These are phyloP conservation scores for Hamamelis virginiana DNA, from an alignment of 164 flowering plant species.

Conservation along the genomic window DNA sequence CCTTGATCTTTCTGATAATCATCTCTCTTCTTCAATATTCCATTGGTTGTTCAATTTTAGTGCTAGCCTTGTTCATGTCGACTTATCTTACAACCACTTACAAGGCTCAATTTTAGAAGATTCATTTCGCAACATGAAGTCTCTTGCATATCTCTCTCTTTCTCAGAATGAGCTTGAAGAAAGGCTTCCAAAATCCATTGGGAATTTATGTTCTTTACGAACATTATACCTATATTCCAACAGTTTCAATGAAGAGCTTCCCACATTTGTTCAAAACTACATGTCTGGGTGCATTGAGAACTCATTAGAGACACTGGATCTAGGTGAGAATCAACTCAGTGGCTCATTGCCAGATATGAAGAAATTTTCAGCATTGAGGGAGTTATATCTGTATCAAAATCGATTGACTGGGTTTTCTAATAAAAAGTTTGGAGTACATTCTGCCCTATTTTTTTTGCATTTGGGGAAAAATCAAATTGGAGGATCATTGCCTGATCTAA, in stretches of 20 bases:
- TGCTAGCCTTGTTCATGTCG: neutral
- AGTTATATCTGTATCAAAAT: constrained; percentile 4
- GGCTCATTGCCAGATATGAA: constrained; percentile 20
- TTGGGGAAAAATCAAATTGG: neutral
- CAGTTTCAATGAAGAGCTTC: neutral
- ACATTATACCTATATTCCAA: constrained; percentile 4
- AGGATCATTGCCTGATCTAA: constrained; percentile 9
- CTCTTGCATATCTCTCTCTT: constrained; percentile 16
- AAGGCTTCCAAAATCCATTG: constrained; percentile 13
- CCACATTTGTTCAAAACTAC: neutral
- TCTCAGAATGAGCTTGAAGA: constrained; percentile 8
- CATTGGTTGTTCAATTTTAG: constrained; percentile 11
- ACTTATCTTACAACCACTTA: neutral
- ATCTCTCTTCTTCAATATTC: neutral
- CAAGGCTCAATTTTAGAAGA: constrained; percentile 14
- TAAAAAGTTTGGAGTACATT: neutral
- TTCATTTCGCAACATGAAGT: constrained; percentile 11
- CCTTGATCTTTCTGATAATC: constrained; percentile 1
- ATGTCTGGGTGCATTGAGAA: neutral
- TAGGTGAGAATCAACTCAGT: constrained; percentile 7
- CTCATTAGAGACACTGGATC: neutral
- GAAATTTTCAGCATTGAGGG: constrained; percentile 14
- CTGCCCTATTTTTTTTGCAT: neutral
- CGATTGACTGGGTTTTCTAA: constrained; percentile 8
- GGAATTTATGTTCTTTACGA: constrained; percentile 11